A percentile compares a stretch with the other conserved stretches of the same genome.
Evolutionary conservation across 148 eudicot genomes (phyloP).

Genomic region (Cornus suecica): DNA sequence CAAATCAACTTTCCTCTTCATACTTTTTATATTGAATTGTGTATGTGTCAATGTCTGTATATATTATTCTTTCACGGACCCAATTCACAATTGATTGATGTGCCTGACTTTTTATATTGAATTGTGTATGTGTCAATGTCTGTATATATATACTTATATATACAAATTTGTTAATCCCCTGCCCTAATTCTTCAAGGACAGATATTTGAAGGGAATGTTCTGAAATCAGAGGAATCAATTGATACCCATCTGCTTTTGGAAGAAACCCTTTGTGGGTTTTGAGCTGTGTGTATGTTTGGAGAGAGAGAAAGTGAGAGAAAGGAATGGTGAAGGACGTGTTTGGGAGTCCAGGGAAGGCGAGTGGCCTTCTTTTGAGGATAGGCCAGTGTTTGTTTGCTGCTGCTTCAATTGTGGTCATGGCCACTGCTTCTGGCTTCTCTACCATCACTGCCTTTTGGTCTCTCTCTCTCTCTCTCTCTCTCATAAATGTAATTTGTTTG

Average conservation of each 20-base stretch:
- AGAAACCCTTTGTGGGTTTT: background rate
- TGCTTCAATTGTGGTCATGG: constrained; percentile 69
- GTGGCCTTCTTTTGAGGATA: constrained; percentile 70
- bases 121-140: background rate
- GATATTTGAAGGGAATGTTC: background rate
- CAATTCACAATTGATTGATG: background rate
- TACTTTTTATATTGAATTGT: background rate
- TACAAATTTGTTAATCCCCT: background rate
- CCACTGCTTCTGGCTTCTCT: constrained; percentile 67
- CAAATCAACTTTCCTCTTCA: background rate
- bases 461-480: background rate
- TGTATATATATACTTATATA: background rate
- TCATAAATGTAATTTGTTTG: too few species aligned
- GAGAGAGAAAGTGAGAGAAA: constrained; percentile 13
- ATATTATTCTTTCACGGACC: background rate
- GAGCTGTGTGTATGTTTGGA: background rate
- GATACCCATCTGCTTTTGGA: constrained; percentile 1
- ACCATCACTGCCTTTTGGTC: constrained; percentile 83
- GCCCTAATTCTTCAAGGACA: background rate
- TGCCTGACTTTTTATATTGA: too few species aligned
- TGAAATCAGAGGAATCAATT: background rate
- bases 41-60: background rate
- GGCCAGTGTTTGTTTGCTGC: constrained; percentile 86
- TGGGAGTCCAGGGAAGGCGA: constrained; percentile 84
- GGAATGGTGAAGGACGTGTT: constrained; percentile 63